Base-by-base conservation (phyloP, 73 alveolate species). In the Diophrys sp. region DNA sequence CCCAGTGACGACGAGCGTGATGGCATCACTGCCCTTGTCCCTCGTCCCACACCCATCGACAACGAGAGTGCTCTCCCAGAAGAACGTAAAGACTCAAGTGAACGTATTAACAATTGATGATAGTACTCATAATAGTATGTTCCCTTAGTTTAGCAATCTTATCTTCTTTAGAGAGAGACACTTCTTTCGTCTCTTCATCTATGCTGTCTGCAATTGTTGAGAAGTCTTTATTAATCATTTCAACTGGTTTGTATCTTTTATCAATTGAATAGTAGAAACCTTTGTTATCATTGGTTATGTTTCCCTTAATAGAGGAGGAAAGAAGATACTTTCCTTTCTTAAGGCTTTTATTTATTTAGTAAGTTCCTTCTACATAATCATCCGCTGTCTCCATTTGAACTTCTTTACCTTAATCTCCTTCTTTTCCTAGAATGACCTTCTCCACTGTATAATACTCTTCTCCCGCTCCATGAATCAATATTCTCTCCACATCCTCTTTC, bases 51-150 rank as follows among this genome's bases (percentile, higher is more conserved):
- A n/a, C n/a, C n/a, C n/a, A n/a, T n/a, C n/a, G n/a, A n/a, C n/a
- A n/a, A n/a, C n/a, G n/a, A n/a, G n/a, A n/a, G n/a, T n/a, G n/a
- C n/a, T n/a, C n/a, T n/a, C n/a, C n/a, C n/a, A n/a, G n/a, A n/a
- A n/a, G n/a, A n/a, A n/a, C n/a, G n/a, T n/a, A n/a, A n/a, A n/a
- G n/a, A n/a, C n/a, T n/a, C n/a, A n/a, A n/a, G n/a, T n/a, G n/a
- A n/a, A n/a, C n/a, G n/a, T n/a, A n/a, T n/a, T n/a, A n/a, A n/a
- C n/a, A n/a, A n/a, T 84, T 87, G 2, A 78, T 28, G 1, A 67
- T 54, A 2, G 87, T 84, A 68, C 87, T 57, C 18, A 84, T 25
- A 24, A 77, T 69, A 28, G 83, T 77, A 32, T 78, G 69, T 54
- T 84, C 91, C 1, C 34, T 29, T 8, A 67, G 23, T 11, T 29